Base-by-base conservation (phyloP, 768 basidiomycete genomes). In the Tricholoma hemisulphureum region DNA sequence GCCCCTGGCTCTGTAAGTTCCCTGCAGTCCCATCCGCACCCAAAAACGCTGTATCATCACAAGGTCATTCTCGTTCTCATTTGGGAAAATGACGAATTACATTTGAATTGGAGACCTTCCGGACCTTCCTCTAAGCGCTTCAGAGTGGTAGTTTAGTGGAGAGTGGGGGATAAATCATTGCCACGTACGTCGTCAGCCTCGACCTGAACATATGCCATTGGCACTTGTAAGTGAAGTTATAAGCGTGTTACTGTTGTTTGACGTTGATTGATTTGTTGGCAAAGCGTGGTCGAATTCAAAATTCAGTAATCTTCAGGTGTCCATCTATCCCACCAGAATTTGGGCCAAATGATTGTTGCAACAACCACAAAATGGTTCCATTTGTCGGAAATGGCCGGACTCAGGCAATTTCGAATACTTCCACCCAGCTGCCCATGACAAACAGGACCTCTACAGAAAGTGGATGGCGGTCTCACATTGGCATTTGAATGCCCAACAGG, bases 41-140 rank as follows among this genome's bases (percentile, higher is more conserved):
- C 24, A 87, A 76, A 59, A 87, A 88, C 56, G 86, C 86, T 88
- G 65, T 20, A 51, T 20, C 26, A 45, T 37, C 34, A 23, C 14
- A 35, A 46, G 10, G 53, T 26, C 51, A 59, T 32, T 26, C 55
- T 43, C 41, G 34, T n/a, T 23, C 1, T 20, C 14, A 18, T 31
- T 14, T 51, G 14, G 26, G 54, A 7, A 34, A 28, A 28, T 28
- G 46, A n/a, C 26, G 26, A 29, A n/a, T 60, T 69, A 85, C 87
- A 87, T 77, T 87, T 88, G 69, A 89, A 90, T 64, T 89, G 84
- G 20, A 90, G 80, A 37, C 84, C 82, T 59, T 87, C 84, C 11
- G 83, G 83, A 1, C 85, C 86, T 71, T 87, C 86, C 65, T 88
- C 86, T 45, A 88, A 62, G 46, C 75, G 79, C 81, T 87, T 60